These are phyloP conservation scores for Larix sibirica DNA, from an alignment of 83 land plant species.

Conservation along the genomic window DNA sequence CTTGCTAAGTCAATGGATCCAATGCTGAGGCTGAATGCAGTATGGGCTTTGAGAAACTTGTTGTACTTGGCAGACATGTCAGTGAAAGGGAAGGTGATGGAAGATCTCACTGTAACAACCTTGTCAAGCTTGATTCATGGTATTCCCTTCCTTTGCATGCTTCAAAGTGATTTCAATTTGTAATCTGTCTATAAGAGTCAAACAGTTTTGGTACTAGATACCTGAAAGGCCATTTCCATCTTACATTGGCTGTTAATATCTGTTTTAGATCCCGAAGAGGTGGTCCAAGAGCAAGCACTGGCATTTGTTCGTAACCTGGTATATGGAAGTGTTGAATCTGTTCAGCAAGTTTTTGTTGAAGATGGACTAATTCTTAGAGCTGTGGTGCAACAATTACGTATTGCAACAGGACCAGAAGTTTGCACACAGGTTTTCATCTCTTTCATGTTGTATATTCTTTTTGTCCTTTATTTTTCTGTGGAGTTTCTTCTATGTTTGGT, in stretches of 20 bases:
- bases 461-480: too few relatives aligned
- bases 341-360: slow-evolving; percentile 70
- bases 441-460: neutral
- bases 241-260: neutral
- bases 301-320: slow-evolving; percentile 87
- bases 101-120: slow-evolving; percentile 64
- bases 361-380: slow-evolving; percentile 59
- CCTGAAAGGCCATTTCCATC: neutral
- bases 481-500: neutral
- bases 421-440: slow-evolving; percentile 66
- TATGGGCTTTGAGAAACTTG: slow-evolving; percentile 89
- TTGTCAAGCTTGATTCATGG: slow-evolving; percentile 78
- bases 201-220: neutral
- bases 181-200: neutral
- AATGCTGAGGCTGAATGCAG: slow-evolving; percentile 70
- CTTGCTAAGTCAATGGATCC: slow-evolving; percentile 90
- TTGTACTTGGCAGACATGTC: slow-evolving; percentile 70
- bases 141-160: slow-evolving; percentile 25
- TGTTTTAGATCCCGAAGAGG: slow-evolving; percentile 76
- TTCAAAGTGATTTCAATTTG: neutral
- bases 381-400: slow-evolving; percentile 62
- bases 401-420: slow-evolving; percentile 56
- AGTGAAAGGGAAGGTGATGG: slow-evolving; percentile 63
- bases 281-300: slow-evolving; percentile 89
- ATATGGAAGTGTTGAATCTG: slow-evolving; percentile 72